Percentiles rank a stretch among this genome's conserved stretches.
phyloP scores from a whole-genome alignment of 345 rosid species.

The Eucalyptus camaldulensis region DNA sequence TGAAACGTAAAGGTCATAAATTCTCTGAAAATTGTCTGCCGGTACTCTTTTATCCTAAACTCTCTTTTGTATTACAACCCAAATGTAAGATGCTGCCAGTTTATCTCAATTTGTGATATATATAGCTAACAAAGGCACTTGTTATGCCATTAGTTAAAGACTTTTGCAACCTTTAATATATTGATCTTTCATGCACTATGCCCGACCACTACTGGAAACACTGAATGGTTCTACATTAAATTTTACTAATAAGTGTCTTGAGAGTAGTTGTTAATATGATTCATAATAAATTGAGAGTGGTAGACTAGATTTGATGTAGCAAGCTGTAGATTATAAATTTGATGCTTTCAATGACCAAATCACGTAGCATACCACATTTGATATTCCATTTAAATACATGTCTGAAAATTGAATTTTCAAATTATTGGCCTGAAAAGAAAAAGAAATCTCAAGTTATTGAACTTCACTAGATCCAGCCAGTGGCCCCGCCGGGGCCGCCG shows the following conservation, averaged over 20 bases:
- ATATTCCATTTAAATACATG: background rate
- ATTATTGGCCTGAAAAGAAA: background rate
- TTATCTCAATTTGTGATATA: background rate
- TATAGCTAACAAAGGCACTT: background rate
- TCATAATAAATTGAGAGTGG: background rate
- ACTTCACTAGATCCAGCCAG: background rate
- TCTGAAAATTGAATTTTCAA: background rate
- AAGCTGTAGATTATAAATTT: accelerated
- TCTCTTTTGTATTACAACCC: background rate
- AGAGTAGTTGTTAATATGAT: background rate
- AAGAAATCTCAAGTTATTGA: background rate
- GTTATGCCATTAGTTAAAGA: background rate
- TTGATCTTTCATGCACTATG: background rate
- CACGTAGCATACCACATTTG: background rate
- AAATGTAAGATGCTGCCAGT: background rate
- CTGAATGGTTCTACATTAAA: accelerated
- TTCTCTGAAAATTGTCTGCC: background rate
- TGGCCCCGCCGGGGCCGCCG: background rate
- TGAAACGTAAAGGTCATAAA: background rate
- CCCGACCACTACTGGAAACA: background rate
- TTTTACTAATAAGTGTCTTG: accelerated
- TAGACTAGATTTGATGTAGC: background rate
- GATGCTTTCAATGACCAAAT: background rate
- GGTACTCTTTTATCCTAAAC: background rate
- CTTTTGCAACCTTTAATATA: background rate